A percentile compares a stretch with the other conserved stretches of the same genome.
Conservation (phyloP, 495 filamentous ascomycete species). For the Penicillium silybi region DNA sequence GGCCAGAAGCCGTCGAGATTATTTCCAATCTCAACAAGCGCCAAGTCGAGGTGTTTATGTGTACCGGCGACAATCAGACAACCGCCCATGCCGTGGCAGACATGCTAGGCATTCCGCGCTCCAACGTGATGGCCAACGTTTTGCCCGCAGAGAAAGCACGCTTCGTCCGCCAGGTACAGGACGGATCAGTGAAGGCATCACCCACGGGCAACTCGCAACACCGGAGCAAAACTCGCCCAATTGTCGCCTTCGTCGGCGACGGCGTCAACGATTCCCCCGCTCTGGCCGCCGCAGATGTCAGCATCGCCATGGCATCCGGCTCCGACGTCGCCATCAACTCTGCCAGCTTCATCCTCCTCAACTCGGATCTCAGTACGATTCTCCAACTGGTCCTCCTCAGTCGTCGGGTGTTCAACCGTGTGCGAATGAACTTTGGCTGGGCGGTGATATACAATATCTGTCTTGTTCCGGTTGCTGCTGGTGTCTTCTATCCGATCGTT, state of each 20-base stretch:
- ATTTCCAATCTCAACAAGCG: slow-evolving; percentile 63
- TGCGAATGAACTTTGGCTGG: slow-evolving; percentile 87
- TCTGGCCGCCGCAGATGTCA: slow-evolving; percentile 73
- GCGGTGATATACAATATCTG: slow-evolving; percentile 80
- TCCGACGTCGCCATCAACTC: slow-evolving; percentile 81
- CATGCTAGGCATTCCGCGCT: slow-evolving; percentile 66
- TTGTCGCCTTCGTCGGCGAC: slow-evolving; percentile 70
- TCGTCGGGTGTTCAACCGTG: slow-evolving; percentile 66
- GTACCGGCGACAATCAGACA: slow-evolving; percentile 70
- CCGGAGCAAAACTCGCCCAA: slow-evolving; percentile 19
- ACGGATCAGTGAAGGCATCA: slow-evolving; percentile 16
- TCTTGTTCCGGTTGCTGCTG: slow-evolving; percentile 80
- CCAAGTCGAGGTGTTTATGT: slow-evolving; percentile 77
- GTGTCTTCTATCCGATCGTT: slow-evolving; percentile 68
- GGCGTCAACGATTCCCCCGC: slow-evolving; percentile 89
- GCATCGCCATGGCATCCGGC: slow-evolving; percentile 79
- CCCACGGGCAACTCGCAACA: slow-evolving; percentile 1
- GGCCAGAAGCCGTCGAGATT: slow-evolving; percentile 65
- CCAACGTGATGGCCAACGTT: slow-evolving; percentile 82
- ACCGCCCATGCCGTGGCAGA: slow-evolving; percentile 64
- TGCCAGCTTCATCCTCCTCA: slow-evolving; percentile 81
- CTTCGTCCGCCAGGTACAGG: slow-evolving; percentile 76
- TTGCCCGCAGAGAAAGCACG: slow-evolving; percentile 82
- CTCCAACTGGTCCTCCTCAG: slow-evolving; percentile 71
- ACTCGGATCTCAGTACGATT: slow-evolving; percentile 63